phyloP scores from a whole-genome alignment of 352 stramenopile genomes.

The Pythium sukuiense region DNA sequence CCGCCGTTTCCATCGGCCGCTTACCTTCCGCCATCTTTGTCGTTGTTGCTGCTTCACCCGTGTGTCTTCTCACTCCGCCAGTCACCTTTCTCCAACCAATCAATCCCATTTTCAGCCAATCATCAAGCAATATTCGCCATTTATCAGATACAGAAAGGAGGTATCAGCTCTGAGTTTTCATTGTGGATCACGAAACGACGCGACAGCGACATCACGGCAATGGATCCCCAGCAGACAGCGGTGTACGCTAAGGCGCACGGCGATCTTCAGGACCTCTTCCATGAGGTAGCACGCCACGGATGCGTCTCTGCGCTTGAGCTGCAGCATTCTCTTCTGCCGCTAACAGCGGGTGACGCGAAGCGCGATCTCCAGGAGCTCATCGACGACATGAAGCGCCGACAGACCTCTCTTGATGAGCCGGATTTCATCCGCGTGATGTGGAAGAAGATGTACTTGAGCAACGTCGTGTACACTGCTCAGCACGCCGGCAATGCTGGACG shows the following conservation, averaged over 20 bases:
- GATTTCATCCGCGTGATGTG: slow-evolving; percentile 67
- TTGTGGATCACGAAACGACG: slow-evolving; percentile 10
- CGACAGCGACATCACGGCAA: slow-evolving; percentile 11
- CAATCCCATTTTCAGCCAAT: slow-evolving; percentile 38
- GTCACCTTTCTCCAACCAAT: slow-evolving; percentile 27
- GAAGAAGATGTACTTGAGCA: slow-evolving; percentile 63
- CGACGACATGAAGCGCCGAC: slow-evolving; percentile 44
- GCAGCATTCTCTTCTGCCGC: slow-evolving; percentile 49
- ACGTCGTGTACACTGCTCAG: slow-evolving; percentile 35
- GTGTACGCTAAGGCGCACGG: slow-evolving; percentile 49
- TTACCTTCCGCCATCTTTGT: slow-evolving; percentile 33
- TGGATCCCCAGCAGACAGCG: slow-evolving; percentile 50
- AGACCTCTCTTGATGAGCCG: slow-evolving; percentile 47
- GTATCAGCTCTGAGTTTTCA: slow-evolving; percentile 4
- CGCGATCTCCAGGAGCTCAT: slow-evolving; percentile 56
- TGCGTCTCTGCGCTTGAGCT: slow-evolving; percentile 45
- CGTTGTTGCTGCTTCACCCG: not conserved
- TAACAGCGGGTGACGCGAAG: slow-evolving; percentile 57
- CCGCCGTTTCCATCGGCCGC: not conserved
- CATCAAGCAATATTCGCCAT: not conserved
- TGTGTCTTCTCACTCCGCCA: slow-evolving; percentile 1
- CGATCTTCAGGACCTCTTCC: slow-evolving; percentile 62
- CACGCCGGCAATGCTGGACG: slow-evolving; percentile 4
- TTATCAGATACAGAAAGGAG: slow-evolving; percentile 6
- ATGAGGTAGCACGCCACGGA: slow-evolving; percentile 50